Conservation (phyloP, 768 basidiomycete genomes). For the Termitomyces sp. region DNA sequence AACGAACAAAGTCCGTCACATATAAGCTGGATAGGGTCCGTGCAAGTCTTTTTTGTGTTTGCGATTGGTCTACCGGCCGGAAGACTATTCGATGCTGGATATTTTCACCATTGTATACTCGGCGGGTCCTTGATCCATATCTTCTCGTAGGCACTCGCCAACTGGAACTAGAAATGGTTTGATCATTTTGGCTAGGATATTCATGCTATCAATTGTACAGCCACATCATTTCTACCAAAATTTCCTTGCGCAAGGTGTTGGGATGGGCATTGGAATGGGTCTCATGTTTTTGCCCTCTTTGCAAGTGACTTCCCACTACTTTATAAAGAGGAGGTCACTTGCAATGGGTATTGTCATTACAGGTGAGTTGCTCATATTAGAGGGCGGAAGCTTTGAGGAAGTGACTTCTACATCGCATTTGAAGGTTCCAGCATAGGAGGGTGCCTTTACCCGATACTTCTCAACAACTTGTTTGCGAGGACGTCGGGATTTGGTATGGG, state of each 20-base stretch:
- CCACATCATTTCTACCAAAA: constrained; percentile 47
- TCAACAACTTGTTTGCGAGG: constrained; percentile 40
- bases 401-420: background rate
- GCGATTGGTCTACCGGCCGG: constrained; percentile 39
- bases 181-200: constrained; percentile 26
- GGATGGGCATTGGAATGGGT: constrained; percentile 52
- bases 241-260: constrained; percentile 52
- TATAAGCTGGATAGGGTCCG: constrained; percentile 46
- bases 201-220: constrained; percentile 45
- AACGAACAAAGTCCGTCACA: constrained; percentile 34
- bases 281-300: constrained; percentile 49
- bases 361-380: constrained; percentile 24
- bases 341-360: constrained; percentile 54
- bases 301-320: constrained; percentile 51
- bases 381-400: background rate
- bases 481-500: constrained; percentile 35
- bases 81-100: constrained; percentile 43
- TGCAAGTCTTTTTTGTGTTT: constrained; percentile 46
- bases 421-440: constrained; percentile 44
- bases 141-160: constrained; percentile 30
- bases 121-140: constrained; percentile 35
- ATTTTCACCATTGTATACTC: constrained; percentile 38
- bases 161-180: background rate
- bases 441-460: constrained; percentile 46
- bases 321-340: constrained; percentile 38